phyloP scores from a whole-genome alignment of 495 filamentous ascomycete species.

The Penicillium coprophilum region DNA sequence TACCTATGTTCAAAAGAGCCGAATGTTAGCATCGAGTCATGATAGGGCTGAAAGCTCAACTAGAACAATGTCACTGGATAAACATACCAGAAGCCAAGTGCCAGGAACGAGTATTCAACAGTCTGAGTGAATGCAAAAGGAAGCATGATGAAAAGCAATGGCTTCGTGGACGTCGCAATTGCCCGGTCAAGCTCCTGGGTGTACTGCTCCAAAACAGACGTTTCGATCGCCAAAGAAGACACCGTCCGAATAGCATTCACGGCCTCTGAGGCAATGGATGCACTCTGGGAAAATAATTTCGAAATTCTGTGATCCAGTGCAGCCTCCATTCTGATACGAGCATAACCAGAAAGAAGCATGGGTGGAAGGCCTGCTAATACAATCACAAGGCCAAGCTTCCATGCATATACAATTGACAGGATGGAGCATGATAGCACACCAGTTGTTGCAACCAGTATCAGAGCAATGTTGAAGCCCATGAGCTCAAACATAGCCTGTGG shows the following conservation, averaged over 20 bases:
- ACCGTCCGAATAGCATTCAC: constrained; percentile 57
- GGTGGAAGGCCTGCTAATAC: constrained; percentile 52
- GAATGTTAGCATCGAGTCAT: not conserved
- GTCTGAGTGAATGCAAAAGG: constrained; percentile 28
- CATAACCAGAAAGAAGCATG: constrained; percentile 50
- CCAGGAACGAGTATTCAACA: constrained; percentile 48
- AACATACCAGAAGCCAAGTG: constrained; percentile 54
- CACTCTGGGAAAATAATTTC: constrained; percentile 49
- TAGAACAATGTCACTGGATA: not conserved
- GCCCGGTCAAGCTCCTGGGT: constrained; percentile 34
- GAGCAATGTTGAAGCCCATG: constrained; percentile 43
- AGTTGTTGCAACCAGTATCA: constrained; percentile 33
- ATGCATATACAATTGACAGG: constrained; percentile 40
- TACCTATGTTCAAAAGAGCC: constrained; percentile 26
- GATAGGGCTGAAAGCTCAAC: constrained; percentile 5
- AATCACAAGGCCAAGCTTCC: constrained; percentile 57
- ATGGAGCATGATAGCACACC: constrained; percentile 40
- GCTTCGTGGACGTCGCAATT: not conserved
- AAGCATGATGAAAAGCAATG: constrained; percentile 15
- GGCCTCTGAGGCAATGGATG: constrained; percentile 54
- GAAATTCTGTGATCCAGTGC: constrained; percentile 53
- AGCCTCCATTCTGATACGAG: constrained; percentile 43
- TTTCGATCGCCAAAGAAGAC: constrained; percentile 54
- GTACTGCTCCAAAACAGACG: constrained; percentile 46
- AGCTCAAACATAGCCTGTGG: constrained; percentile 41